Conservation (phyloP, 148 eudicot genomes). For the Persicaria tinctoria region DNA sequence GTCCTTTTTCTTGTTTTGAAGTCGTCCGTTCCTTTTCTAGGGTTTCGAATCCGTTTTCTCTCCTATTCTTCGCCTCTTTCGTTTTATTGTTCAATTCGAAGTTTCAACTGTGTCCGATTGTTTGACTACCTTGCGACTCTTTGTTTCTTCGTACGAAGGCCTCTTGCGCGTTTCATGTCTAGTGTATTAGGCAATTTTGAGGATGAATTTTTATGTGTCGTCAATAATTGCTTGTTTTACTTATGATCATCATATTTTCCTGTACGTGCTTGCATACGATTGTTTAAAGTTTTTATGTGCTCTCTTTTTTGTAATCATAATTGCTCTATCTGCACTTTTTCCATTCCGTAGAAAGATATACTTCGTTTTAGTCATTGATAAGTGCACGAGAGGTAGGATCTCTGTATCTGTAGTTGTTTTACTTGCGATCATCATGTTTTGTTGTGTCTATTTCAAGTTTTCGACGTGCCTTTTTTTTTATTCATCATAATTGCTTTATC, state of each 20-base stretch:
- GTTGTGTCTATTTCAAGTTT: not conserved
- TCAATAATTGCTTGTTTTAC: not conserved
- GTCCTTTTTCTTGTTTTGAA: not conserved
- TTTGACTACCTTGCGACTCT: not conserved
- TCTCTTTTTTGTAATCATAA: not conserved
- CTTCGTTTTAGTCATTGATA: not conserved
- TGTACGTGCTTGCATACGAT: not conserved
- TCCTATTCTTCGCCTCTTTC: not conserved
- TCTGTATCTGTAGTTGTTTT: not conserved
- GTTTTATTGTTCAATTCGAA: not conserved
- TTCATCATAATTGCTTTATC: not conserved
- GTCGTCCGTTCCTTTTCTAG: not conserved
- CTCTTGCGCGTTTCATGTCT: not conserved
- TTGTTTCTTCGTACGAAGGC: not conserved
- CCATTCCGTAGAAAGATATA: not conserved
- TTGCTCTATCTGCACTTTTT: not conserved
- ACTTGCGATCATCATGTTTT: not conserved
- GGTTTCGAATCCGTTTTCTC: not conserved
- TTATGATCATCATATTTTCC: not conserved
- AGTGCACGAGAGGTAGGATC: too few relatives aligned
- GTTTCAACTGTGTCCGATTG: not conserved
- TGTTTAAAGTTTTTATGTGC: not conserved
- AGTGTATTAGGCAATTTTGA: not conserved
- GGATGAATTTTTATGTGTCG: not conserved
- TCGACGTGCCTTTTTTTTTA: not conserved